These are phyloP conservation scores for Arctostaphylos glauca DNA, from an alignment of 148 eudicot species.

Conservation along the genomic window DNA sequence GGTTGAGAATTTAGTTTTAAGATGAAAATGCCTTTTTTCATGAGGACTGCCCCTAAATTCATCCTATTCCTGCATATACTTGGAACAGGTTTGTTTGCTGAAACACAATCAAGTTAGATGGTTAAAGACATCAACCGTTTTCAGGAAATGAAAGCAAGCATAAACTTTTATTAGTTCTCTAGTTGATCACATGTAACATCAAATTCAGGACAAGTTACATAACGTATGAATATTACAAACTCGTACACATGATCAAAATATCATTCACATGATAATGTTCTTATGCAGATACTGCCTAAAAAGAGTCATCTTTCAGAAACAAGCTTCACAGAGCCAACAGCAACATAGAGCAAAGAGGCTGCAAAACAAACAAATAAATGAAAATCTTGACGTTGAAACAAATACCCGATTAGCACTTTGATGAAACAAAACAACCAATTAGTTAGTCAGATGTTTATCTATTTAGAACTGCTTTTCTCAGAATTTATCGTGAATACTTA, in stretches of 20 bases:
- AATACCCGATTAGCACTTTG: neutral
- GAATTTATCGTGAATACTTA: conserved; percentile 27
- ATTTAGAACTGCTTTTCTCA: conserved; percentile 3
- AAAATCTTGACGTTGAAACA: too few species aligned
- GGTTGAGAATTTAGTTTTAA: neutral
- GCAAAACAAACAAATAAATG: conserved; percentile 13
- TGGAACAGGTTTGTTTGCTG: conserved; percentile 7
- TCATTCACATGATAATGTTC: neutral
- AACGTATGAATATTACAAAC: neutral
- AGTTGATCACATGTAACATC: neutral
- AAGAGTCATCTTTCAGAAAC: conserved; percentile 20
- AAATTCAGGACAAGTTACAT: neutral
- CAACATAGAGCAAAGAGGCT: conserved; percentile 64
- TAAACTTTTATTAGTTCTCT: neutral
- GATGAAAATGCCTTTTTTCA: neutral
- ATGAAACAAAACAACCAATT: too few species aligned
- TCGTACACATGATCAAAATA: neutral
- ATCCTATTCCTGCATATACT: neutral
- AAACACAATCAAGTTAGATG: neutral
- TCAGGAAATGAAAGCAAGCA: neutral
- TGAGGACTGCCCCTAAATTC: neutral
- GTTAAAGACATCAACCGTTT: neutral
- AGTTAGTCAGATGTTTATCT: neutral
- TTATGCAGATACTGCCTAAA: neutral
- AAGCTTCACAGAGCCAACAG: conserved; percentile 60